These are phyloP conservation scores for Mortierella sp. DNA, from an alignment of 371 early-diverging fungal species.

Conservation along the genomic window DNA sequence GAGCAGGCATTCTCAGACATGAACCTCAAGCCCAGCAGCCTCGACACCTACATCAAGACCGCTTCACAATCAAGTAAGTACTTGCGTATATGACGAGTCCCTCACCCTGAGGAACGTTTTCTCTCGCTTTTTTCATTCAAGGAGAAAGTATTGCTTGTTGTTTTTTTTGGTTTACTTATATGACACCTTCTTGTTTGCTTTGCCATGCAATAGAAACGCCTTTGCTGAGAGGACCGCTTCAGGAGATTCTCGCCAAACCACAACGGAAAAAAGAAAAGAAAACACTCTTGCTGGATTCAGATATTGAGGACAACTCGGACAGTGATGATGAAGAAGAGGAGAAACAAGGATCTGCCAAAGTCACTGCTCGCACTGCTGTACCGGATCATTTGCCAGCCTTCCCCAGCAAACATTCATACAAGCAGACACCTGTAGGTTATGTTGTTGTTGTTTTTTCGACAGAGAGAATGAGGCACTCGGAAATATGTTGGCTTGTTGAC, in stretches of 20 bases:
- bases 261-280: slow-evolving; percentile 37
- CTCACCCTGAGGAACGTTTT: too few relatives aligned
- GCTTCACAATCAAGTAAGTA: slow-evolving; percentile 53
- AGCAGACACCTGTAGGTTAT: slow-evolving; percentile 70
- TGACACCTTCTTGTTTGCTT: not conserved
- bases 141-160: too few relatives aligned
- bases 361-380: slow-evolving; percentile 62
- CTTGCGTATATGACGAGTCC: not conserved
- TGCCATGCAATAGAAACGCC: slow-evolving; percentile 36
- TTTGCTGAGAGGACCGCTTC: slow-evolving; percentile 40
- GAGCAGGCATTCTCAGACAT: slow-evolving; percentile 61
- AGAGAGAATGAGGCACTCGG: too few relatives aligned
- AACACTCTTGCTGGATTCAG: slow-evolving; percentile 35
- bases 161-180: not conserved
- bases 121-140: not conserved
- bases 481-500: too few relatives aligned
- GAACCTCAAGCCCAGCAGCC: slow-evolving; percentile 52
- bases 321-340: slow-evolving; percentile 43
- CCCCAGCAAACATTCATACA: slow-evolving; percentile 73
- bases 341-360: slow-evolving; percentile 34
- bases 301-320: slow-evolving; percentile 53
- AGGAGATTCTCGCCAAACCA: slow-evolving; percentile 45
- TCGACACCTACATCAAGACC: slow-evolving; percentile 43
- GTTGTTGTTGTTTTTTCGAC: too few relatives aligned
- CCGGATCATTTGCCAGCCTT: slow-evolving; percentile 70